Conservation (phyloP, 1,139 yeast species). For the Candida gigantensis region DNA sequence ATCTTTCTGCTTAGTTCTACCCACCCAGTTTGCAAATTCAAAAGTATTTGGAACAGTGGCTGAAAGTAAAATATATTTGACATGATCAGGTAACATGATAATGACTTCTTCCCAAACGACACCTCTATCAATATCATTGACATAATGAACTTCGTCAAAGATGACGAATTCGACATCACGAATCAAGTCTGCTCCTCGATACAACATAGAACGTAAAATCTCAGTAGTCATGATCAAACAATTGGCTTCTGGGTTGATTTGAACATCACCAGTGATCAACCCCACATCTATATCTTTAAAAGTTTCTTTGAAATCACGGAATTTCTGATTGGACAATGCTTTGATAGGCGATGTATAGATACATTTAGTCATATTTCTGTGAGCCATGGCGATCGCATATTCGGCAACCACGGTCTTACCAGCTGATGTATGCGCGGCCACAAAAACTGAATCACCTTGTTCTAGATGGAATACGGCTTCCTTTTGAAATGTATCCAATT, state of each 20-base stretch:
- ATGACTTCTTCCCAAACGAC: conserved; percentile 99
- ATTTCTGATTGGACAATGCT: conserved; percentile 90
- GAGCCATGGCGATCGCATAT: conserved; percentile 92
- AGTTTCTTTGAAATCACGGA: conserved; percentile 83
- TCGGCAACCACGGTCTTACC: conserved; percentile 94
- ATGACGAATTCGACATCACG: conserved; percentile 97
- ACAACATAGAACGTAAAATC: conserved; percentile 90
- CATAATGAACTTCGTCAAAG: conserved; percentile 97
- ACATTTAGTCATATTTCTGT: conserved; percentile 85
- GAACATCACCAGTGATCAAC: conserved; percentile 95
- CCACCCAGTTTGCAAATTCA: conserved; percentile 98
- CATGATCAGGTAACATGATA: conserved; percentile 94
- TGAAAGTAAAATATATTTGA: conserved; percentile 81
- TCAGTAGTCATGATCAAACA: conserved; percentile 98
- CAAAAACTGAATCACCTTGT: conserved; percentile 96
- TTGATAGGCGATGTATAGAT: conserved; percentile 93
- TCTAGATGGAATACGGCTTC: conserved; percentile 96
- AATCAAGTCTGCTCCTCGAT: conserved; percentile 93
- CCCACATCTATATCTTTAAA: conserved; percentile 88
- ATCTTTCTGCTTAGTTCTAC: conserved; percentile 93
- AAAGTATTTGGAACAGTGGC: conserved; percentile 98
- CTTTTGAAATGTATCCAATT: conserved; percentile 91
- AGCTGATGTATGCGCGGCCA: conserved; percentile 96
- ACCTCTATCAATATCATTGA: conserved; percentile 95
- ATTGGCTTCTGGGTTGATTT: conserved; percentile 94